A percentile compares a stretch with the other conserved stretches of the same genome.
Evolutionary conservation across 352 stramenopile genomes (phyloP).

Genomic region (Sclerospora graminicola): DNA sequence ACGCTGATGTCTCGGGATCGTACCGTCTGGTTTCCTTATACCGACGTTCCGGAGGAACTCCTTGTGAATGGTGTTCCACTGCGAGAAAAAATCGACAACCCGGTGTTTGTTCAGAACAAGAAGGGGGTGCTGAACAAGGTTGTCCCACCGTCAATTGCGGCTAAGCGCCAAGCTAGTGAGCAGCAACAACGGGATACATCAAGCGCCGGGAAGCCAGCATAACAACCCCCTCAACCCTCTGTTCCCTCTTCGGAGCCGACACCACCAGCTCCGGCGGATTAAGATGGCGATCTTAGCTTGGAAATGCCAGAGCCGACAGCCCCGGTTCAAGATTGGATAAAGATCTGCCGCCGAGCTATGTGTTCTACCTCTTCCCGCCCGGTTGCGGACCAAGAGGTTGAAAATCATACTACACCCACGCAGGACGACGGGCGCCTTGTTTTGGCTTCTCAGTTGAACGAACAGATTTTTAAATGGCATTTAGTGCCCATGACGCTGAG

Average conservation of each 20-base stretch:
- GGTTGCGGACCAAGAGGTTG: too few relatives aligned
- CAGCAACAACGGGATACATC: too few relatives aligned
- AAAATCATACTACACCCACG: too few relatives aligned
- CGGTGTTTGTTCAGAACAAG: slow-evolving; percentile 7
- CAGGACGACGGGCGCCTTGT: too few relatives aligned
- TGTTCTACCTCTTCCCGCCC: too few relatives aligned
- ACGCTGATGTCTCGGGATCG: slow-evolving; percentile 1
- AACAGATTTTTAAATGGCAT: too few relatives aligned
- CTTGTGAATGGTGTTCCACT: neutral
- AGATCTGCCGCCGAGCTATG: neutral
- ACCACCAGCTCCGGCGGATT: too few relatives aligned
- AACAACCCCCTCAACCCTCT: too few relatives aligned
- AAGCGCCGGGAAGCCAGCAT: neutral
- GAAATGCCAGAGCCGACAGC: neutral
- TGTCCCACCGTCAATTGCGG: slow-evolving; percentile 1
- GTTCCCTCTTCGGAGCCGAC: too few relatives aligned
- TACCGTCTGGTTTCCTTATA: slow-evolving; percentile 1
- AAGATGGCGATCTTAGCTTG: too few relatives aligned
- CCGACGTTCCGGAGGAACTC: neutral
- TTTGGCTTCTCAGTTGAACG: too few relatives aligned
- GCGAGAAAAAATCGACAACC: neutral
- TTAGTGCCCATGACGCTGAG: too few relatives aligned
- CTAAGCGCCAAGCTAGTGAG: neutral
- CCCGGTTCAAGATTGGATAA: neutral
- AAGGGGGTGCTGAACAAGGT: slow-evolving; percentile 1